Evolutionary conservation across 2,329 filamentous ascomycete species (phyloP).

Genomic region (Hypoxylon sp.): DNA sequence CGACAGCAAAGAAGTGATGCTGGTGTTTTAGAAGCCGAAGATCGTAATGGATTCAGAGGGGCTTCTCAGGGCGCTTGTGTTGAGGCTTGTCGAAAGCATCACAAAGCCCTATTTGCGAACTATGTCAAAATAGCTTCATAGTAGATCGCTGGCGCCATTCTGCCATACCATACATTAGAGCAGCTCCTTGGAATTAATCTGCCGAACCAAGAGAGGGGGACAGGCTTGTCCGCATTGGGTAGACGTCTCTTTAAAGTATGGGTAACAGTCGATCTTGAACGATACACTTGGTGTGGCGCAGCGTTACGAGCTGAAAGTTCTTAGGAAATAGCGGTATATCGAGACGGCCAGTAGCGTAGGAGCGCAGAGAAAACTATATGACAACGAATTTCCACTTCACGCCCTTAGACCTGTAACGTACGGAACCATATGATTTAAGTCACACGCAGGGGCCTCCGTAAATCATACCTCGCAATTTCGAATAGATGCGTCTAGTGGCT

Average conservation of each 20-base stretch:
- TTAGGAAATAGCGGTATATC: neutral
- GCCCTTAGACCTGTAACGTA: neutral
- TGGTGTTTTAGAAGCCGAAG: neutral
- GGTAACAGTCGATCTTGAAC: neutral
- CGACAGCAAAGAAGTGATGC: neutral
- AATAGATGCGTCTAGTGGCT: neutral
- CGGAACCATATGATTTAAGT: neutral
- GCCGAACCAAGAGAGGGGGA: neutral
- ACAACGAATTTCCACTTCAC: slow-evolving; percentile 23
- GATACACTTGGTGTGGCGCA: slow-evolving; percentile 4
- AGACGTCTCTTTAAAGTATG: slow-evolving; percentile 1
- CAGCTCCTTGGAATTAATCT: neutral
- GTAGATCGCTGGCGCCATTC: neutral
- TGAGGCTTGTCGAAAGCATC: neutral
- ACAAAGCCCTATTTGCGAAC: neutral
- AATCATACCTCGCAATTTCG: neutral
- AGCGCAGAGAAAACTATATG: neutral
- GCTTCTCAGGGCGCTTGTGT: neutral
- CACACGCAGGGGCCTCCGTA: neutral
- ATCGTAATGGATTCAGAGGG: slow-evolving; percentile 1
- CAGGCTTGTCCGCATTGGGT: neutral
- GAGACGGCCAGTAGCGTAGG: neutral
- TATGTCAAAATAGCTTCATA: neutral
- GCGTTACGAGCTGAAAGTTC: neutral
- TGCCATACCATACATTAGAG: slow-evolving; percentile 4